Base-by-base conservation (phyloP, 1,284 basidiomycete genomes). In the Rhodotorula sp. region DNA sequence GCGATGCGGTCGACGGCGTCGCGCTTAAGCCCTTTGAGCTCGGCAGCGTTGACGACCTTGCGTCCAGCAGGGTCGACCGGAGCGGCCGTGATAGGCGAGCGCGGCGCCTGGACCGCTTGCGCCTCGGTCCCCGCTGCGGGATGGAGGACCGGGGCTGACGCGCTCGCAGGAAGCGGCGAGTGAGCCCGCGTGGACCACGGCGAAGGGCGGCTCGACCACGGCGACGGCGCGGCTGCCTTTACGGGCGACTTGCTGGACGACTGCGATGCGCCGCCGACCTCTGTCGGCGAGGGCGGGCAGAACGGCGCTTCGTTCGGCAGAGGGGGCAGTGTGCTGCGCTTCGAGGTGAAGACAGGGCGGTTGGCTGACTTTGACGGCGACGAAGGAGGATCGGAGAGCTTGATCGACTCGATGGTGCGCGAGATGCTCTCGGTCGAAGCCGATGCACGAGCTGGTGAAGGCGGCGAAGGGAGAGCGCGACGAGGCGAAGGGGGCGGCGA, bases 1-100 rank as follows among this genome's bases (percentile, higher is more conserved):
- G 57, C 34, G 10, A 75, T 49, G 10, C 74, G 64, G 3, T 23
- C 53, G 44, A 66, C 63, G 3, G 74, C 74, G 1, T 70, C 70
- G 13, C 66, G 58, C 61, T 68, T 73, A 19, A 75, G 57, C 4
- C 54, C 67, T 27, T 70, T 67, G n/a, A 70, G 34, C 60, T 75
- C 74, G 25, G 3, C 52, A 1, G 34, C 49, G 14, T 74, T 56
- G 61, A 75, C 66, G 27, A 75, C 67, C 44, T 73, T 75, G 27
- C 72, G 67, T 0, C 74, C 74, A 0, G 44, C n/a, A 7, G 14
- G 23, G n/a, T 66, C 42, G 34, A 57, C 41, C 3, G 44, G 3
- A 3, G 48, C 27, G 4, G 53, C 27, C 34, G 34, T 34, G 17
- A 23, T 14, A 12, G n/a, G n/a, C 25, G 50, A n/a, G 12, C 4